Evolutionary conservation across 2,329 filamentous ascomycete species (phyloP), one percentile per base, ranked within the genome.

Genomic region (Emmonsia crescens): DNA sequence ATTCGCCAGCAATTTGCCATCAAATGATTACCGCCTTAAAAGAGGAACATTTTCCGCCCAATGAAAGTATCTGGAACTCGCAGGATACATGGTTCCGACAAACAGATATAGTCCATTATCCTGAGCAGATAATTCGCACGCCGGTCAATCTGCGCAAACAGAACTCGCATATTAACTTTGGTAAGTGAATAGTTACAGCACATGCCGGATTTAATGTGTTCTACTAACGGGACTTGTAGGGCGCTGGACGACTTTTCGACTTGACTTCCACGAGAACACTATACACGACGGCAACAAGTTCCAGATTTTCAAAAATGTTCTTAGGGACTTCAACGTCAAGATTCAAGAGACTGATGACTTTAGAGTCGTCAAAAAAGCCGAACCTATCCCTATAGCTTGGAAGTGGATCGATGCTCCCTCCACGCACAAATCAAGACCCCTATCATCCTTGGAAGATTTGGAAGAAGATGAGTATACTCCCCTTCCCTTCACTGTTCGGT

Each of bases 261-360:
- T 87, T 12, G 75, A 73, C 0, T 81, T 86, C 57, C 66, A 73
- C 1, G 69, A 70, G 2, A 24, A 59, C 5, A 60, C 66, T 12
- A 42, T 70, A 6, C 65, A 72, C 1, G 64, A 68, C 2, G 67
- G 70, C 0, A 63, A 67, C 2, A 69, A 71, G 5, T 80, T 82
- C 67, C 65, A 71, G 0, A 66, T 74, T 0, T 75, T 88, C 24
- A 75, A 79, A 3, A 70, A 76, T 9, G 82, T 83, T 0, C 77
- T 96, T 0, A 76, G 78, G 12, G 89, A 95, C 65, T 88, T 88
- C 75, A 96, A 95, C 63, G 79, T 96, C 57, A 69, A 75, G 0
- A 75, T 87, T 19, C 69, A 79, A 38, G 62, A 74, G 21, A 68
- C 73, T 24, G 69, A 74, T 9, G 67, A 73, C 0, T 83, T 89